Base-by-base conservation (phyloP, 352 stramenopile species). In the Thraustochytrium striatum region DNA sequence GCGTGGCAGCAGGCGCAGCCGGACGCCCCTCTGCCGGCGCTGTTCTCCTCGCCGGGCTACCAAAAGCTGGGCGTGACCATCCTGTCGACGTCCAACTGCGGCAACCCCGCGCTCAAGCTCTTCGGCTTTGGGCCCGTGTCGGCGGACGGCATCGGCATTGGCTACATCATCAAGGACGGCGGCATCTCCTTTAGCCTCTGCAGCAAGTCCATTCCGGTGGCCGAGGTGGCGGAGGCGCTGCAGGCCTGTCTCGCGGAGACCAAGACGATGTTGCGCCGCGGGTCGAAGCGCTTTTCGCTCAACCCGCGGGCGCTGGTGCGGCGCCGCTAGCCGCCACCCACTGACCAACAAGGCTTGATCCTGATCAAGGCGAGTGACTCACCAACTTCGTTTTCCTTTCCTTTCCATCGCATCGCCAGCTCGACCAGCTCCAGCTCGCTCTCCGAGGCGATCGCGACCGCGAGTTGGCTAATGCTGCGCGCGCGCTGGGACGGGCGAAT, bases 81-180 rank as follows among this genome's bases (percentile, higher is more conserved):
- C 61, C 83, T 98, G 25, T 98, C 93, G 19, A 98, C 94, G 8
- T 95, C 88, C 61, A 98, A 98, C 83, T 98, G 94, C 81, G 94
- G 94, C 11, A 98, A 98, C 85, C 93, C 94, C 44, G 93, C 90
- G 79, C 86, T 98, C 57, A 85, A 90, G 41, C 84, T 96, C 39
- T 98, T 98, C 86, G 93, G 93, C 38, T 97, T 97, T 84, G 92
- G 92, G 8, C 91, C 92, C 0, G 92, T 97, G 28, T 92, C 96
- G 57, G 84, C 89, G 13, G 92, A 98, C 81, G 94, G 94, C 39
- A 97, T 97, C 85, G 94, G 94, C 62, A 95, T 98, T 61, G 94
- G 94, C 58, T 98, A 98, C 87, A 97, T 98, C 72, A 98, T 98
- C 85, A 97, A 97, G 82, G 93, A 97, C 79, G 86, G 94, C 79